A percentile compares a stretch with the other conserved stretches of the same genome.
These are phyloP conservation scores for Phanerochaete carnosa DNA, from an alignment of 768 basidiomycete species.

Conservation along the genomic window DNA sequence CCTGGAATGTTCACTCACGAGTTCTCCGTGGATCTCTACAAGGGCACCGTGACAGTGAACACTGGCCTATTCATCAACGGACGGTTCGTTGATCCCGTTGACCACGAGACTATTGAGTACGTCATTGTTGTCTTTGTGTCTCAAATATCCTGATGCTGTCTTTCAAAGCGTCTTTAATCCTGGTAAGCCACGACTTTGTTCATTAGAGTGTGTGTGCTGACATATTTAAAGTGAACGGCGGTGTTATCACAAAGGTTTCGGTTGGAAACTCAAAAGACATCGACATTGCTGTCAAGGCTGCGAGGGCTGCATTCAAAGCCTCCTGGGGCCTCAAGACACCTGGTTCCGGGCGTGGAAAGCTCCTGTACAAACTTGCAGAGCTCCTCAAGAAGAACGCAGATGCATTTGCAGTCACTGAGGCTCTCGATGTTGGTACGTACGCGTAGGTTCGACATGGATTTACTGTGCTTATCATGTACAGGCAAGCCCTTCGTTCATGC, in stretches of 20 bases:
- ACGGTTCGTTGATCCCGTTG: conserved; percentile 21
- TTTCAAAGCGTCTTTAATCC: not conserved
- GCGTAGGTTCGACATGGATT: conserved; percentile 35
- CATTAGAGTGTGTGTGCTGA: not conserved
- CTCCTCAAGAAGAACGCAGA: conserved; percentile 46
- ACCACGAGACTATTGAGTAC: conserved; percentile 15
- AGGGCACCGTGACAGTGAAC: conserved; percentile 22
- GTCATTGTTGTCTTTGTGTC: not conserved
- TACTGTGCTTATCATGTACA: conserved; percentile 26
- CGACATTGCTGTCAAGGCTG: not conserved
- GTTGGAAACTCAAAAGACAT: not conserved
- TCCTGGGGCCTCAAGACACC: conserved; percentile 6
- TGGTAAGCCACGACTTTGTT: not conserved
- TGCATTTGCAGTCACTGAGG: conserved; percentile 47
- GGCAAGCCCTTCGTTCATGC: conserved; percentile 34
- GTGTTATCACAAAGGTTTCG: conserved; percentile 29
- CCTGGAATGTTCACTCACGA: conserved; percentile 19
- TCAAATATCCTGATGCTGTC: not conserved
- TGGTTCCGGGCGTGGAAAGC: conserved; percentile 17
- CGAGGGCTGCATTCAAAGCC: conserved; percentile 16
- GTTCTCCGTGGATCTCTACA: conserved; percentile 24
- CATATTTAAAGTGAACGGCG: not conserved
- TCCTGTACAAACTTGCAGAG: conserved; percentile 33
- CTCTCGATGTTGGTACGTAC: conserved; percentile 48
- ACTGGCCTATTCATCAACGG: conserved; percentile 44